Base-by-base conservation (phyloP, 345 rosid genomes). In the Microcos paniculata region DNA sequence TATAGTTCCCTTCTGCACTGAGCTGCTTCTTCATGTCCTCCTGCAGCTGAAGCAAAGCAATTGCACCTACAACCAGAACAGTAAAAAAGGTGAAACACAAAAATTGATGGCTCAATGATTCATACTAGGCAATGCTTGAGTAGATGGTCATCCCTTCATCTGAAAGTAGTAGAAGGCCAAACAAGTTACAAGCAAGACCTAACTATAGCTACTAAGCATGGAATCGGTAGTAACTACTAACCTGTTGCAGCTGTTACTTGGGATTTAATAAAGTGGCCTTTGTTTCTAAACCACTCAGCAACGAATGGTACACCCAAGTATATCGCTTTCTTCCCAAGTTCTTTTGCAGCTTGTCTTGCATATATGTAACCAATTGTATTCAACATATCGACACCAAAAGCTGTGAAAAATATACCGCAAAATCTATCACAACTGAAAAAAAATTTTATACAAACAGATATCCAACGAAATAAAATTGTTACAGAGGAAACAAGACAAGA, bases 191-290 rank as follows among this genome's bases (percentile, higher is more conserved):
- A 77, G 46, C 31, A 19, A 8, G 4, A 46, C 67, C 57, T 16
- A 45, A 10, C 31, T 19, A 64, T 73, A 61, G 73, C 46, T 62
- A 53, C 35, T 77, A 33, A 63, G 61, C 40, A 76, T 55, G n/a
- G n/a, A 70, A 70, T n/a, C n/a, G 69, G 45, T 51, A 62, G 49
- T 59, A 76, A 58, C 24, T 59, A 80, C 88, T 78, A 78, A 96
- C 99, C 99, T 83, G 98, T 93, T 46, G 98, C 96, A 59, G 99
- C 99, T 65, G 98, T 96, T 52, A 96, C 97, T 90, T 92, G 98
- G 79, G 99, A 96, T 84, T 96, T 96, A 74, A 92, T 90, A 75
- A 81, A 88, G 71, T 94, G 99, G 53, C 98, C 99, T 83, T 95
- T 92, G 84, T 90, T 91, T 85, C 99, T 91, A 81, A 95, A 92